Percentiles rank a stretch among this genome's conserved stretches.
phyloP scores from a whole-genome alignment of 148 eudicot genomes.

The Rhododendron henanense region DNA sequence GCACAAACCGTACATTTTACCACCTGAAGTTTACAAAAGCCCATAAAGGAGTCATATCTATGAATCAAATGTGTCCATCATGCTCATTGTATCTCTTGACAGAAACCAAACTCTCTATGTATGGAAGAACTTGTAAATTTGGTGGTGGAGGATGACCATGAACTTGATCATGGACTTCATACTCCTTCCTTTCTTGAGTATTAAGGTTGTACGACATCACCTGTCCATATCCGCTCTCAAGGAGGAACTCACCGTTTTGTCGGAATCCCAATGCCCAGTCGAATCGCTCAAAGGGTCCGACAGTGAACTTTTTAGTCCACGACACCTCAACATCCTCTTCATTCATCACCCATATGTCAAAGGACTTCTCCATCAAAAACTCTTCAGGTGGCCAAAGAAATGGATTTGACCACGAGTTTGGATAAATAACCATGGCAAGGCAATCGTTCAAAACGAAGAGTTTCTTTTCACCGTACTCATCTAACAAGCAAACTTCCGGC shows the following conservation, averaged over 20 bases:
- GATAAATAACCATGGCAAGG: background rate
- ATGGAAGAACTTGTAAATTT: background rate
- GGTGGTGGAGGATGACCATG: background rate
- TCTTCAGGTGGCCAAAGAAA: too few species aligned
- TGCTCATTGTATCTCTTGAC: background rate
- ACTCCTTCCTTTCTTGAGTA: background rate
- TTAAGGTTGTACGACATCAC: background rate
- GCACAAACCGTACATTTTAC: background rate
- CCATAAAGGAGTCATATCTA: background rate
- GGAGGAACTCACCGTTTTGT: background rate
- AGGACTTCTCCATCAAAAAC: background rate
- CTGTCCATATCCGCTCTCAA: background rate
- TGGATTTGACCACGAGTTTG: too few species aligned
- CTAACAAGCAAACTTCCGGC: too few species aligned
- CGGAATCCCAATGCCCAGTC: background rate
- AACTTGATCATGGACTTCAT: background rate
- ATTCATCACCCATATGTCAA: background rate
- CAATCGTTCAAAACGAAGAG: too few species aligned
- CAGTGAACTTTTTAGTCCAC: background rate
- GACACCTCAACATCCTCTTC: background rate
- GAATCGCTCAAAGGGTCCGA: background rate
- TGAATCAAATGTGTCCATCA: background rate
- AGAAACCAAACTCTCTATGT: background rate
- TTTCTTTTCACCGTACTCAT: too few species aligned
- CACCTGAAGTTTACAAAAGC: background rate